Evolutionary conservation across 306 rosid species (phyloP).

Genomic region (Quercus aquifolioides): DNA sequence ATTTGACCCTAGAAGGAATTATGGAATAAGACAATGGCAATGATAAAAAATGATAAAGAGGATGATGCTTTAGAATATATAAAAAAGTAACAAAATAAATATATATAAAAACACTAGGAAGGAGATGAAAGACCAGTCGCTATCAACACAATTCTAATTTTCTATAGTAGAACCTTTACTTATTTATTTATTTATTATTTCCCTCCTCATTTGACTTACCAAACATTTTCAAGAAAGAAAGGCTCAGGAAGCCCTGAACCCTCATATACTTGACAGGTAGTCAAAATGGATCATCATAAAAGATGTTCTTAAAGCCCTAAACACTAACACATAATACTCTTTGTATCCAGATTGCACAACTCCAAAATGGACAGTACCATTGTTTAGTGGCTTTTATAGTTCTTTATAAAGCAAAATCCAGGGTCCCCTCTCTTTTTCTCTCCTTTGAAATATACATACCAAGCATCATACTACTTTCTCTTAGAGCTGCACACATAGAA

Average conservation of each 20-base stretch:
- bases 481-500: slow-evolving; percentile 29
- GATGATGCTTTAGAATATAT: background rate
- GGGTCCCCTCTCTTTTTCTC: background rate
- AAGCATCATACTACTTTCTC: slow-evolving; percentile 18
- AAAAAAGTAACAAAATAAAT: background rate
- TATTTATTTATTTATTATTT: slow-evolving; percentile 10
- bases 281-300: slow-evolving; percentile 23
- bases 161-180: background rate
- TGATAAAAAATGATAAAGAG: background rate
- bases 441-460: slow-evolving; percentile 12
- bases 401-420: slow-evolving; percentile 37
- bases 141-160: background rate
- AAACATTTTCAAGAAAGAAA: slow-evolving; percentile 26
- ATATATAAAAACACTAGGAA: background rate
- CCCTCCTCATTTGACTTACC: slow-evolving; percentile 41
- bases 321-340: background rate
- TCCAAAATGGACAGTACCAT: slow-evolving; percentile 30
- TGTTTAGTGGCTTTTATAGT: background rate
- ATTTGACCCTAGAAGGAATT: background rate
- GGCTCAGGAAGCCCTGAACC: background rate
- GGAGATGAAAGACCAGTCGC: slow-evolving; percentile 7
- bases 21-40: background rate
- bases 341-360: slow-evolving; percentile 31
- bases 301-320: slow-evolving; percentile 29
- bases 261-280: slow-evolving; percentile 30